phyloP scores from a whole-genome alignment of 176 grass and related monocot genomes.

The Secale cereale region DNA sequence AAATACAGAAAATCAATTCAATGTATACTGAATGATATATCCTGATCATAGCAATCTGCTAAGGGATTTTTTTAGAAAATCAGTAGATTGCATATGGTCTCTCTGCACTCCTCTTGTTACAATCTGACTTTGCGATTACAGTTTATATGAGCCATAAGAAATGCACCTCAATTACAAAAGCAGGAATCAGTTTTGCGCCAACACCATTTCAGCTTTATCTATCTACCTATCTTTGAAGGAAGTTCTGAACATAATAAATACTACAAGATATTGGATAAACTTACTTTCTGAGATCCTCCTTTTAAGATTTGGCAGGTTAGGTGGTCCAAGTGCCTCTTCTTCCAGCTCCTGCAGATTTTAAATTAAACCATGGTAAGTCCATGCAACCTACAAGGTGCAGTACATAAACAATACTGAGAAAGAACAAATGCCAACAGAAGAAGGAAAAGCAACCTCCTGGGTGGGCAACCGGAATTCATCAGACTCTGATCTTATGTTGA shows the following conservation, averaged over 20 bases:
- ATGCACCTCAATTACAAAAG: not conserved
- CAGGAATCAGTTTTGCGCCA: not conserved
- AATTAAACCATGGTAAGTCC: not conserved
- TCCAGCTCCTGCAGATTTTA: slow-evolving; percentile 59
- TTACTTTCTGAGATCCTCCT: slow-evolving; percentile 91
- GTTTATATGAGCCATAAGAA: slow-evolving; percentile 1
- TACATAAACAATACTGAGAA: not conserved
- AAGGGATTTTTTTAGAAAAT: not conserved
- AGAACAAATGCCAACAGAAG: not conserved
- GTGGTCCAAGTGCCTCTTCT: slow-evolving; percentile 70
- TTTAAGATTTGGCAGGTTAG: slow-evolving; percentile 82
- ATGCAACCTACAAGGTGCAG: not conserved
- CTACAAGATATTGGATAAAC: slow-evolving; percentile 22
- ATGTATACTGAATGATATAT: not conserved
- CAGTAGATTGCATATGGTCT: not conserved
- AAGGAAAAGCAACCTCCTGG: slow-evolving; percentile 50
- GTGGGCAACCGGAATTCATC: slow-evolving; percentile 92
- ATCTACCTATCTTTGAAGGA: not conserved
- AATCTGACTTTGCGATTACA: not conserved
- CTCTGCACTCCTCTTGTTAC: not conserved
- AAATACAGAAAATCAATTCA: not conserved
- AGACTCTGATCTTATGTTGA: slow-evolving; percentile 77
- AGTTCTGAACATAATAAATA: not conserved
- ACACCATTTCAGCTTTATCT: not conserved
- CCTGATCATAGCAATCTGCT: not conserved